Evolutionary conservation across 163 green algal species (phyloP).

Genomic region (Volvox carteri): DNA sequence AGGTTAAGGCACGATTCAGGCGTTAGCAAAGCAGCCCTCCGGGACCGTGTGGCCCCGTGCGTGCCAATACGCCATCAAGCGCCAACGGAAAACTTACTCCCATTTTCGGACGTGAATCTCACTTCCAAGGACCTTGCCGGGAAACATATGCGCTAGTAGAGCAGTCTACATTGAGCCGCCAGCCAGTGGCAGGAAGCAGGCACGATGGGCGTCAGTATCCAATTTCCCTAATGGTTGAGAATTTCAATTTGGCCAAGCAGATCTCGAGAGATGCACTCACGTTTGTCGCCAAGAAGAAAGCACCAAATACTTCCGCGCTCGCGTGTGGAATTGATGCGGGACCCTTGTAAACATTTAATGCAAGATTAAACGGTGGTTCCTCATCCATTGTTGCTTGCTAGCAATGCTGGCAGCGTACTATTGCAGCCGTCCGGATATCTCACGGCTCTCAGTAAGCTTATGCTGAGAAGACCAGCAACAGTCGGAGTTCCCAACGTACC

Average conservation of each 20-base stretch:
- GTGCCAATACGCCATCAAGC: no score
- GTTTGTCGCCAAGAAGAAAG: slow-evolving; percentile 79
- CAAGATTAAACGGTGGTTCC: slow-evolving; percentile 70
- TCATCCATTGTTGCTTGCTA: slow-evolving; percentile 63
- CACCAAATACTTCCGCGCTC: slow-evolving; percentile 71
- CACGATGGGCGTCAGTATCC: background rate
- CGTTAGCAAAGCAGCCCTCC: no score
- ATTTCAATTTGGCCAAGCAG: background rate
- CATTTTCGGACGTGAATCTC: slow-evolving; percentile 69
- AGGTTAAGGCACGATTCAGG: background rate
- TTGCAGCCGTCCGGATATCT: no score
- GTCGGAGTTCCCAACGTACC: no score
- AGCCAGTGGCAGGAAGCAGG: background rate
- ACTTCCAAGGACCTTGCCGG: slow-evolving; percentile 69
- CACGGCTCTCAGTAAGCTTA: no score
- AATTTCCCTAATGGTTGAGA: background rate
- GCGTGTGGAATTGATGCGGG: slow-evolving; percentile 72
- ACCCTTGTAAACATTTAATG: slow-evolving; percentile 71
- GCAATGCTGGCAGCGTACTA: no score
- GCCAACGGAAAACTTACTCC: slow-evolving; percentile 78
- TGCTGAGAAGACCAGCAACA: no score
- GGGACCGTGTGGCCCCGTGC: no score
- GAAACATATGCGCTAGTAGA: slow-evolving; percentile 76
- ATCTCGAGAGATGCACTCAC: slow-evolving; percentile 45
- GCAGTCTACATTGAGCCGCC: slow-evolving; percentile 62